Evolutionary conservation across 768 basidiomycete species (phyloP).

Genomic region (Amanita jacksonii): DNA sequence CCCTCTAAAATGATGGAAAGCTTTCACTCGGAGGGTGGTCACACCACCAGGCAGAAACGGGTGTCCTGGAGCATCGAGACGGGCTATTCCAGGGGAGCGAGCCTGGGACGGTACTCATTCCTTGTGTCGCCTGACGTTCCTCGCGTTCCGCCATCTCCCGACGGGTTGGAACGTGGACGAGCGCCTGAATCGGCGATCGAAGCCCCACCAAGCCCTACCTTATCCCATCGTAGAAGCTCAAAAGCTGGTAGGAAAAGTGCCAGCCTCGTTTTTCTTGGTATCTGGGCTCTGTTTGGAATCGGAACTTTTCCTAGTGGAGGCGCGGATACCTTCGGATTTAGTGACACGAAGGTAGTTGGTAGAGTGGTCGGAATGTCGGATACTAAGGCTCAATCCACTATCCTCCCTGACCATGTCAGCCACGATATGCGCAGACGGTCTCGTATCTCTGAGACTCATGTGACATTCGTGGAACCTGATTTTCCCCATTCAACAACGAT

Average conservation of each 20-base stretch:
- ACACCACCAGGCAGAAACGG: slow-evolving; percentile 35
- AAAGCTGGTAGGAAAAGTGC: slow-evolving; percentile 61
- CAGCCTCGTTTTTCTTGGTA: slow-evolving; percentile 73
- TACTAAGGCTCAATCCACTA: background rate
- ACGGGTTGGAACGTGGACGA: slow-evolving; percentile 28
- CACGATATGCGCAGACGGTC: background rate
- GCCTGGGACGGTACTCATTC: slow-evolving; percentile 30
- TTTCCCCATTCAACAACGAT: slow-evolving; percentile 13
- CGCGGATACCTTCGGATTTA: background rate
- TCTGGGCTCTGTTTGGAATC: slow-evolving; percentile 65
- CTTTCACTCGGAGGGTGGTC: slow-evolving; percentile 64
- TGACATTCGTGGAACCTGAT: background rate
- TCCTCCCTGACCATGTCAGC: background rate
- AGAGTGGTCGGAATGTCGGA: slow-evolving; percentile 7
- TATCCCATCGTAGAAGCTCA: slow-evolving; percentile 33
- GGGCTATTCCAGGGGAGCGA: slow-evolving; percentile 30
- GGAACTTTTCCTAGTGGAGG: slow-evolving; percentile 33
- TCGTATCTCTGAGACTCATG: background rate
- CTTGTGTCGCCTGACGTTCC: slow-evolving; percentile 15
- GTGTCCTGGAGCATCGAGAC: slow-evolving; percentile 65
- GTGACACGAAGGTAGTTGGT: background rate
- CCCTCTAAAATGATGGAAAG: slow-evolving; percentile 59
- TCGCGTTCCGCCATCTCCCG: slow-evolving; percentile 16
- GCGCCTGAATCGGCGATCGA: slow-evolving; percentile 29
- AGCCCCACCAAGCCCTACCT: slow-evolving; percentile 14